Base-by-base conservation (phyloP, 139 green algal species). In the Haematococcus sp. region DNA sequence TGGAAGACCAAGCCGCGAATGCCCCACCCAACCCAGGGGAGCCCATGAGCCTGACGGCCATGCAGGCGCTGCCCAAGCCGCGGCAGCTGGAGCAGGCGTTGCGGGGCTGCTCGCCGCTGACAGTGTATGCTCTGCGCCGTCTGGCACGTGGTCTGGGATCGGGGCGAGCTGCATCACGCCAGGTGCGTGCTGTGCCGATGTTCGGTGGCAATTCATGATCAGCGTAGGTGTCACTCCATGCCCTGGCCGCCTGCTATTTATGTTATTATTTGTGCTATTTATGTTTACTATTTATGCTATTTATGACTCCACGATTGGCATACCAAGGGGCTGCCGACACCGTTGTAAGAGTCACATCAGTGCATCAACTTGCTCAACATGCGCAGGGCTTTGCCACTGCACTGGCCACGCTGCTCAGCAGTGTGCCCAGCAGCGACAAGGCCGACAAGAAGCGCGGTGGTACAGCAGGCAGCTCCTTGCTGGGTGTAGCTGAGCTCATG, bases 371-470 rank as follows among this genome's bases (percentile, higher is more conserved):
- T n/a, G n/a, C n/a, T n/a, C n/a, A n/a, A n/a, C n/a, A n/a, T n/a
- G n/a, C n/a, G n/a, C n/a, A n/a, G 75, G 92, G 92, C 69, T 96
- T 92, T 85, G 84, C 89, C 2, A 81, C 93, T 25, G 91, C 89
- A 3, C 78, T 96, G 22, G 73, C 87, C 11, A 59, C 73, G 20
- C 51, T 84, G 28, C 77, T 93, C 75, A 13, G 68, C 30, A 59
- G 33, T n/a, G 28, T 74, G 27, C 28, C 23, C 58, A 74, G 60
- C 56, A 71, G 31, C 40, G 51, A 9, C 19, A n/a, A 9, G 30
- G 25, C 15, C 2, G 58, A 25, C 49, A 34, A 70, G 33, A 28
- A 20, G 22, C 22, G 19, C 17, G 35, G 34, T 34, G 9, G 30
- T 3, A 65, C 4, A 3, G 49, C 28, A 2, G 32, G 22, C 1